phyloP scores from a whole-genome alignment of 202 grass and related monocot genomes.

The Cymbopogon flexuosus region DNA sequence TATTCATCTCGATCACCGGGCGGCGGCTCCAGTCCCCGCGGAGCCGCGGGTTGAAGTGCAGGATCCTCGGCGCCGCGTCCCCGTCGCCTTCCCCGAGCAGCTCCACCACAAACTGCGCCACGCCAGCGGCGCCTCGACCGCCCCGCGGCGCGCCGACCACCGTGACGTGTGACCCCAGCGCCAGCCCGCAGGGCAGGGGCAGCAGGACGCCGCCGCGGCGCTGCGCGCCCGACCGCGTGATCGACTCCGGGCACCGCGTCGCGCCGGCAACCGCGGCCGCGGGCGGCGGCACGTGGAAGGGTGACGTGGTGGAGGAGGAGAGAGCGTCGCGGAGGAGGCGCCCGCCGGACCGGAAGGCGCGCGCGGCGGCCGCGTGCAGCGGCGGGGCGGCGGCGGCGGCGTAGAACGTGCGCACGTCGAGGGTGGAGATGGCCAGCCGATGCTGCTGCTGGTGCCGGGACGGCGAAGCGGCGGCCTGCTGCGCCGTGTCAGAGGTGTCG shows the following conservation, averaged over 20 bases:
- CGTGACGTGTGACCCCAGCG: conserved; percentile 65
- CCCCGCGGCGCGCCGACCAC: conserved; percentile 44
- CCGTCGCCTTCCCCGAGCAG: conserved; percentile 41
- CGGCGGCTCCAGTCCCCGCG: conserved; percentile 56
- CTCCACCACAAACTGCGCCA: conserved; percentile 54
- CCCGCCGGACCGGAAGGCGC: conserved; percentile 26
- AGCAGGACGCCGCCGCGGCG: conserved; percentile 28
- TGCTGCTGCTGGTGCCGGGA: background rate
- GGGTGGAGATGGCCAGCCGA: background rate
- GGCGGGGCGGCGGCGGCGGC: background rate
- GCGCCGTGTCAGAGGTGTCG: background rate
- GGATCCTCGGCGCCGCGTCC: conserved; percentile 40
- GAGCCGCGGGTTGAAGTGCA: conserved; percentile 68
- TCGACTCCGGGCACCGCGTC: conserved; percentile 48
- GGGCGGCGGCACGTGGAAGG: background rate
- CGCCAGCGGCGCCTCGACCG: conserved; percentile 1
- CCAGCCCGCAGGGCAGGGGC: conserved; percentile 52
- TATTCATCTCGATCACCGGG: conserved; percentile 70
- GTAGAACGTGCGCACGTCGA: conserved; percentile 24
- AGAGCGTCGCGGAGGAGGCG: conserved; percentile 30
- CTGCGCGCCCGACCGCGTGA: conserved; percentile 28
- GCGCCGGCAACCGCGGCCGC: background rate
- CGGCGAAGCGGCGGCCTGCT: background rate
- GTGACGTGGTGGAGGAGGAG: background rate
- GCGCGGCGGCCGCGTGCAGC: conserved; percentile 31